Base-by-base conservation (phyloP, 192 early-diverging fungal species). In the Paraglomus brasilianum region DNA sequence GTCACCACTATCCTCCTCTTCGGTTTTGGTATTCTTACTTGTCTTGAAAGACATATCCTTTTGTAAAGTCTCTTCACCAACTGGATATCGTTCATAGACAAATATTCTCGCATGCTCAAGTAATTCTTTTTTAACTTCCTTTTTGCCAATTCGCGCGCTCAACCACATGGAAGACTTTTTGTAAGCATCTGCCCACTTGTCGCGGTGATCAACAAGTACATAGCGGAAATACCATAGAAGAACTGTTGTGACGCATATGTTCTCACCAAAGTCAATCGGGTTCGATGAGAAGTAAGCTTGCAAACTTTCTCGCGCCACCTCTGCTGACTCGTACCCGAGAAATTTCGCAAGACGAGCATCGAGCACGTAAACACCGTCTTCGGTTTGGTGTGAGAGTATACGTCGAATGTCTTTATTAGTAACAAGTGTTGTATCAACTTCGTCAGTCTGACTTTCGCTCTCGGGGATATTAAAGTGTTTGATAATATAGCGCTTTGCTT, bases 251-350 rank as follows among this genome's bases (percentile, higher is more conserved):
- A 8, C 38, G 19, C 40, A 43, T 30, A 69, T 41, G 13, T 69
- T 39, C 40, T 14, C 41, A 46, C 56, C 36, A 56, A 69, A 21
- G 53, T 56, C n/a, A 14, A 5, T 17, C 41, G 30, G 0, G 36
- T 55, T 69, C 30, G 66, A 55, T 0, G 66, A 24, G 7, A 69
- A 69, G 36, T 55, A 43, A 24, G 39, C 15, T 15, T 30, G 38
- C 0, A 69, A 14, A 36, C 14, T 8, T 46, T 69, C 22, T 10
- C 56, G 40, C 0, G 66, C 66, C 10, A 56, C 66, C 13, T 69
- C 66, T 17, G 21, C 21, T 14, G 66, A 69, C 41, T n/a, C 46
- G 41, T 56, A 69, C 15, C 66, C 66, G 14, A 69, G 30, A 40
- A 53, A 15, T 24, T 56, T 42, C 5, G 66, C n/a, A 11, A 56